Base-by-base conservation (phyloP, 2,329 filamentous ascomycete species). In the Fusarium hainanense region DNA sequence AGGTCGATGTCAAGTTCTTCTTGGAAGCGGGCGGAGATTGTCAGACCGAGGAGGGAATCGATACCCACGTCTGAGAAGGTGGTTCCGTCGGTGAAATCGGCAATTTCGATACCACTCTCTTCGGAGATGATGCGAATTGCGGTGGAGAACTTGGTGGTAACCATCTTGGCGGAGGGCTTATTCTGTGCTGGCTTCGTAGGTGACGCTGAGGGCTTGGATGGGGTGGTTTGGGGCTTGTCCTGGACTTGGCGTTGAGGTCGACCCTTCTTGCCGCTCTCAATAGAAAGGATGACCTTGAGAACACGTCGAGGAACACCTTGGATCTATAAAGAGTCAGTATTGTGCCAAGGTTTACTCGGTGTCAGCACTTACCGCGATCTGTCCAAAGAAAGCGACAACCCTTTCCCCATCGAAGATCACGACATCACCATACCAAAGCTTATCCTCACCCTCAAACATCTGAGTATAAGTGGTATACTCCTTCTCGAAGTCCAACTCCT, bases 21-120 rank as follows among this genome's bases (percentile, higher is more conserved):
- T 13, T 85, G 84, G 51, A 90, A 82, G 27, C 85, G 83, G 25
- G 85, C 87, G 27, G 82, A 83, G 44, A 90, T 85, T 8, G 85
- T 88, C 23, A 90, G 78, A 3, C 85, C 83, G 80, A 90, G 87
- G n/a, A 90, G 81, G 2, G 88, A 89, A 73, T 90, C 88, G 18
- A 89, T 84, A 25, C 88, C 88, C 4, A 89, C 80, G 65, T 89
- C 87, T 5, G 82, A 78, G 72, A 89, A 89, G 47, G 81, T 83
- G 14, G 86, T 85, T 67, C 85, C 85, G 70, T 89, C 86, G 2
- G 81, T 85, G 4, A 89, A 79, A 72, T 89, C 87, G 48, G 65
- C 44, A 2, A 68, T 14, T 2, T 68, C 68, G 4, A 73, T 50
- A 0, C 70, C 70, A 6, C 70, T 73, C n/a, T 73, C 70, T 7